Conservation (phyloP, 2,329 filamentous ascomycete species). For the Penicillium sp. region DNA sequence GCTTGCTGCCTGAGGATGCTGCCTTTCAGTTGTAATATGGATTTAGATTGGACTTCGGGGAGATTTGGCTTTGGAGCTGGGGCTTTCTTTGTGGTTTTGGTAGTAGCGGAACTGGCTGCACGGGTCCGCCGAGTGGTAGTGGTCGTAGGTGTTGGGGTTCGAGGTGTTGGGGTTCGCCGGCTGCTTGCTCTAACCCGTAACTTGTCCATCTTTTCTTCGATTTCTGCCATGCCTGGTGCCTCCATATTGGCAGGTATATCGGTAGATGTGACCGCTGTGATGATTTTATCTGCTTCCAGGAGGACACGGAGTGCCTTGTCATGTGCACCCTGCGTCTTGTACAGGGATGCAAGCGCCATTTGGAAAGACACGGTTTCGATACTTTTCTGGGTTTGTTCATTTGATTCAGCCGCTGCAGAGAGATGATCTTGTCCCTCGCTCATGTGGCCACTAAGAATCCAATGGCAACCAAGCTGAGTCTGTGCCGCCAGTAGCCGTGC, state of each 20-base stretch:
- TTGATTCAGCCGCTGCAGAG: conserved; percentile 50
- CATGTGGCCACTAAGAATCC: conserved; percentile 43
- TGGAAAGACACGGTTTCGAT: conserved; percentile 45
- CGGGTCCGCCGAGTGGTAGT: conserved; percentile 26
- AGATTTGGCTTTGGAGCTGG: conserved; percentile 12
- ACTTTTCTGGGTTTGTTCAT: conserved; percentile 44
- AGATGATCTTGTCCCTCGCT: conserved; percentile 49
- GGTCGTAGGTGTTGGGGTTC: conserved; percentile 19
- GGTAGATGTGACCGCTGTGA: conserved; percentile 36
- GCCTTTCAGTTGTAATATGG: conserved; percentile 39
- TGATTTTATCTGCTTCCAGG: conserved; percentile 39
- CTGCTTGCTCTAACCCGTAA: conserved; percentile 30
- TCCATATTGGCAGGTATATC: conserved; percentile 24
- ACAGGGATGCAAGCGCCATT: conserved; percentile 38
- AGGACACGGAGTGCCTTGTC: conserved; percentile 45
- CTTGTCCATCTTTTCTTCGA: conserved; percentile 39
- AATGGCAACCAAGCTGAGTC: conserved; percentile 41
- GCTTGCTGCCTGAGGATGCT: conserved; percentile 47
- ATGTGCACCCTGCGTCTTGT: conserved; percentile 41
- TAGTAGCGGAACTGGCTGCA: conserved; percentile 20
- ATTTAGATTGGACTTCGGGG: conserved; percentile 29
- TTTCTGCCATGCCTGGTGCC: conserved; percentile 25
- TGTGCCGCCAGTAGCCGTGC: conserved; percentile 44
- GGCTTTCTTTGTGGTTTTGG: conserved; percentile 18
- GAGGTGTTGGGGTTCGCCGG: conserved; percentile 20